Evolutionary conservation across 1,284 basidiomycete species (phyloP).

Genomic region (Kwoniella shivajii): DNA sequence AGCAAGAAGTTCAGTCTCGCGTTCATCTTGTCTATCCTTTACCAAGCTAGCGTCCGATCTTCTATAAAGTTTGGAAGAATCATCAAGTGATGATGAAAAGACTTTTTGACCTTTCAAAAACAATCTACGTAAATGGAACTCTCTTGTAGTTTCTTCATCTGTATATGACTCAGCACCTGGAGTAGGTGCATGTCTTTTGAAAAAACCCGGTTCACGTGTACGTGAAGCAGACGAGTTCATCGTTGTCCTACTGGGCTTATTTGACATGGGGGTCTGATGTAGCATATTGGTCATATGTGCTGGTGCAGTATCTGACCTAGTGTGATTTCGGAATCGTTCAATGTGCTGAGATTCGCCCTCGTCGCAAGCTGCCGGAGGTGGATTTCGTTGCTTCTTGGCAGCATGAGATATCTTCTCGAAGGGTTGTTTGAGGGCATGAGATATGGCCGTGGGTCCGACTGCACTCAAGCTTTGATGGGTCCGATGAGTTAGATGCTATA

Average conservation of each 20-base stretch:
- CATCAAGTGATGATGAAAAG: constrained; percentile 1
- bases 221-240: constrained; percentile 8
- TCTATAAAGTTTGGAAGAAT: background rate
- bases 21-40: constrained; percentile 4
- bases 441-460: constrained; percentile 21
- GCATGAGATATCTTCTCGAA: constrained; percentile 34
- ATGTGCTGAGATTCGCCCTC: constrained; percentile 10
- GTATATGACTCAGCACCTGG: constrained; percentile 13
- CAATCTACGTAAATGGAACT: constrained; percentile 31
- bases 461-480: constrained; percentile 31
- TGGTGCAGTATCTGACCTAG: background rate
- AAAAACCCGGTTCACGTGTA: constrained; percentile 18
- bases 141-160: constrained; percentile 24
- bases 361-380: background rate
- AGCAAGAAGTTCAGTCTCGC: constrained; percentile 21
- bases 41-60: constrained; percentile 1
- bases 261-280: constrained; percentile 4
- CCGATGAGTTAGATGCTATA: constrained; percentile 24
- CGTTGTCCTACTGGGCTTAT: constrained; percentile 8
- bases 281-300: background rate
- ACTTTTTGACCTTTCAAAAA: constrained; percentile 35
- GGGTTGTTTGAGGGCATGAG: constrained; percentile 30
- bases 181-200: constrained; percentile 8
- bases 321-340: background rate
- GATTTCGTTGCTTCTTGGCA: constrained; percentile 23